Evolutionary conservation across 768 basidiomycete genomes (phyloP), one percentile per base, ranked within the genome.

Genomic region (Boletus sensibilis): DNA sequence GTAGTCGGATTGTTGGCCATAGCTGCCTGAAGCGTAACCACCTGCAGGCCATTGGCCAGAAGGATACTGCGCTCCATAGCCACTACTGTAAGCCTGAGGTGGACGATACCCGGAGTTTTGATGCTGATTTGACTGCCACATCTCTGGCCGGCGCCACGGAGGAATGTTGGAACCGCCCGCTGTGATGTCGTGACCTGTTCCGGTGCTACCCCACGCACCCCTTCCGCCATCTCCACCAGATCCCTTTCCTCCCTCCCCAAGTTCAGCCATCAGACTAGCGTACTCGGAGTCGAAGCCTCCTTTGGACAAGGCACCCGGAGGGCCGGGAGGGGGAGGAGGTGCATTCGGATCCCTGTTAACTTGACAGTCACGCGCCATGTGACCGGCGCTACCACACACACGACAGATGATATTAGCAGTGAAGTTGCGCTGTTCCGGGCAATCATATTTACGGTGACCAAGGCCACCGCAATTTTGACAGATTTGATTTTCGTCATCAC

Each of bases 401-500:
- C 94, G 94, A 81, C 97, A 99, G 70, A 98, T 96, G 78, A 99
- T 95, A 79, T 96, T 96, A 77, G 97, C 97, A 64, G 93, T 95
- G 78, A 94, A 98, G 78, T 97, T 97, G 73, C 91, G 87, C 74
- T 97, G 93, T 76, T 98, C 93, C 18, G 95, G 94, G 73, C 97
- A 99, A 74, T 98, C 97, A 78, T 94, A 98, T 85, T 98, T 95
- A 75, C 96, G 89, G 70, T 98, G 95, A 56, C 94, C 94, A 61
- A 94, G 83, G 51, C 88, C 88, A 68, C 91, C 93, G 72, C 92
- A 95, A 69, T 96, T 96, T 77, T 98, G 95, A 77, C 97, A 99
- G 59, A 98, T 87, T 75, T 99, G 97, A 69, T 98, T 98, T 78
- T 99, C 97, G 72, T 99, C 97, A 68, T 99, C 97, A 65, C 97